Evolutionary conservation across 805 yeast genomes (phyloP).

Genomic region (Kodamaea lidongshanica): DNA sequence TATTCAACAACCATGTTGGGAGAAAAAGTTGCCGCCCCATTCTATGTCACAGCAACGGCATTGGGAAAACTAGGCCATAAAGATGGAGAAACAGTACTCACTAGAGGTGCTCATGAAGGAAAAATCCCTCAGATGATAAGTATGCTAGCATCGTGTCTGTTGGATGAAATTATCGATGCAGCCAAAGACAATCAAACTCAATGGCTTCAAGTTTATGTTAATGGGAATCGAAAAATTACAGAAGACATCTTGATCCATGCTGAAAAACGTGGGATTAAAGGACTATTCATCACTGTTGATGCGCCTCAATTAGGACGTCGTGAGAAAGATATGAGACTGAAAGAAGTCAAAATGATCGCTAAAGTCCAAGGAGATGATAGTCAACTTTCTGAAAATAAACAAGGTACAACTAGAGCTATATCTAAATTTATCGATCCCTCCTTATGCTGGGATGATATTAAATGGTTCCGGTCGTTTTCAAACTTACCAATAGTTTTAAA

Average conservation of each 20-base stretch:
- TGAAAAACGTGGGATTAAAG: constrained; percentile 38
- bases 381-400: constrained; percentile 19
- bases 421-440: constrained; percentile 40
- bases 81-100: constrained; percentile 84
- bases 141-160: constrained; percentile 80
- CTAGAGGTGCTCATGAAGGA: constrained; percentile 73
- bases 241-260: constrained; percentile 29
- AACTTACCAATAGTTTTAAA: constrained; percentile 42
- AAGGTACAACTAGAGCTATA: constrained; percentile 26
- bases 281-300: constrained; percentile 50
- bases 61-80: constrained; percentile 87
- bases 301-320: constrained; percentile 50
- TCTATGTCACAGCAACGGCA: constrained; percentile 89
- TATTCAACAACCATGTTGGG: constrained; percentile 72
- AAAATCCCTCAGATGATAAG: constrained; percentile 83
- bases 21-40: constrained; percentile 62
- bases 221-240: constrained; percentile 30
- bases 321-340: constrained; percentile 42
- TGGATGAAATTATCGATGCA: constrained; percentile 77
- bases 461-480: constrained; percentile 36
- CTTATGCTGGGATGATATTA: constrained; percentile 33
- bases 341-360: constrained; percentile 19
- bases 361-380: constrained; percentile 25
- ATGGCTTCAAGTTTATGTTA: constrained; percentile 47
- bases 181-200: constrained; percentile 46